A percentile compares a stretch with the other conserved stretches of the same genome.
phyloP scores from a whole-genome alignment of 2,329 filamentous ascomycete genomes.

The Botrytis deweyae region DNA sequence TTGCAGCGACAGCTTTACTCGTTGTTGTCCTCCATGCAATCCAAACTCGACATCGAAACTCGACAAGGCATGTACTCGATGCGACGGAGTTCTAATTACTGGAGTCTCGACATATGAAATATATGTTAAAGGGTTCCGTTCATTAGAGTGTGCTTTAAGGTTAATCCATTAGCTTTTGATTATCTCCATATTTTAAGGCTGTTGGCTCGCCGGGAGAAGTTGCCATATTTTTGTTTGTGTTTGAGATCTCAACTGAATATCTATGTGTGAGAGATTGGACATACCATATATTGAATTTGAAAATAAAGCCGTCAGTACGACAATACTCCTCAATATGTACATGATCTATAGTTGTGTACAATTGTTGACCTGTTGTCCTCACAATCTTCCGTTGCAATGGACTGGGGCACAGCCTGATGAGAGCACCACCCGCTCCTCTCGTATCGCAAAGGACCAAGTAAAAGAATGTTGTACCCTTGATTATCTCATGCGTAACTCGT shows the following conservation, averaged over 20 bases:
- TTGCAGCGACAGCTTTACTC: conserved; percentile 76
- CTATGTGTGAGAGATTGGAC: not conserved
- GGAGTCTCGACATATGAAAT: conserved; percentile 72
- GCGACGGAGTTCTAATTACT: conserved; percentile 73
- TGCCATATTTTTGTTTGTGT: not conserved
- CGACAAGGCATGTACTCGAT: conserved; percentile 76
- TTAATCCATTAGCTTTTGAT: conserved; percentile 18
- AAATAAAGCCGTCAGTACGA: conserved; percentile 28
- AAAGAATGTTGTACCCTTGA: conserved; percentile 2
- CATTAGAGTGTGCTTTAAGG: conserved; percentile 63
- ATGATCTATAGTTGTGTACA: conserved; percentile 25
- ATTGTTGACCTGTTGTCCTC: conserved; percentile 11
- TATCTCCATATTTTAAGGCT: conserved; percentile 13
- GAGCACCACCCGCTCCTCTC: not conserved
- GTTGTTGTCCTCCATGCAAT: conserved; percentile 64
- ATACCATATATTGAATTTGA: conserved; percentile 26
- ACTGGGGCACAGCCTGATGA: conserved; percentile 10
- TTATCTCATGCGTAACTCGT: not conserved
- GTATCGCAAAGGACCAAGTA: not conserved
- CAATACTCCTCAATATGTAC: conserved; percentile 34
- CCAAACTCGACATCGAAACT: conserved; percentile 83
- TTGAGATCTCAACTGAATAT: not conserved
- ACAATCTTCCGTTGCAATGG: conserved; percentile 3
- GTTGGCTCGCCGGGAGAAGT: not conserved
- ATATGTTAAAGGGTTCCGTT: conserved; percentile 73